phyloP scores from a whole-genome alignment of 1,284 basidiomycete genomes.

The Cutaneotrichosporon daszewskae region DNA sequence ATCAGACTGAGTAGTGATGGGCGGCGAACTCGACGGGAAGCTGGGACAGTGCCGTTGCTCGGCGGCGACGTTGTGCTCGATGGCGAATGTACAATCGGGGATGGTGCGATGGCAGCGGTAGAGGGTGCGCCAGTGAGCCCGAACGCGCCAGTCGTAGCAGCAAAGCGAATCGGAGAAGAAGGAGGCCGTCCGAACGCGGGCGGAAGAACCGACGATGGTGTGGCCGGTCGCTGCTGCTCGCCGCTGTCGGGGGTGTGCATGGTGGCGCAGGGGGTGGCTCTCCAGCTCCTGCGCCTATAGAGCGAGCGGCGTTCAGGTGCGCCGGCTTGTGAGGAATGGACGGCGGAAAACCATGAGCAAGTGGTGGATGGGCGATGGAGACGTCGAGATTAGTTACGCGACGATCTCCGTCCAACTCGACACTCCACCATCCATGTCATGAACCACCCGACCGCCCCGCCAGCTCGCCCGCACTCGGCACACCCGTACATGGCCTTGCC shows the following conservation, averaged over 20 bases:
- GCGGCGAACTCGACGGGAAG: constrained; percentile 24
- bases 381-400: too few relatives aligned
- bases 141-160: constrained; percentile 37
- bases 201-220: constrained; percentile 1
- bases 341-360: too few relatives aligned
- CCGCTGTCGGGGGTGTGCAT: neutral
- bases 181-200: neutral
- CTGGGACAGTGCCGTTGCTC: constrained; percentile 2
- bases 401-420: neutral
- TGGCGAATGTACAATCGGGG: neutral
- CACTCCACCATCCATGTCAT: constrained; percentile 4
- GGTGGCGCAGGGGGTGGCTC: neutral
- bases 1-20: constrained; percentile 28
- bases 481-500: constrained; percentile 34
- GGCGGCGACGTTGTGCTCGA: constrained; percentile 2
- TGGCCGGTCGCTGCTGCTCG: constrained; percentile 2
- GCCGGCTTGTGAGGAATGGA: too few relatives aligned
- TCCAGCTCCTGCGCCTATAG: too few relatives aligned
- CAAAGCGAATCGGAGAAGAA: constrained; percentile 19
- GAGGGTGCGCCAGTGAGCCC: constrained; percentile 16
- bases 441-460: constrained; percentile 23
- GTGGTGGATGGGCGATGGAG: too few relatives aligned
- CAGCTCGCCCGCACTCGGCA: constrained; percentile 42
- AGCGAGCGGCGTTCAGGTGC: too few relatives aligned
- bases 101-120: neutral